These are phyloP conservation scores for Alternaria angustiovoidea DNA, from an alignment of 2,329 filamentous ascomycete species.

Conservation along the genomic window DNA sequence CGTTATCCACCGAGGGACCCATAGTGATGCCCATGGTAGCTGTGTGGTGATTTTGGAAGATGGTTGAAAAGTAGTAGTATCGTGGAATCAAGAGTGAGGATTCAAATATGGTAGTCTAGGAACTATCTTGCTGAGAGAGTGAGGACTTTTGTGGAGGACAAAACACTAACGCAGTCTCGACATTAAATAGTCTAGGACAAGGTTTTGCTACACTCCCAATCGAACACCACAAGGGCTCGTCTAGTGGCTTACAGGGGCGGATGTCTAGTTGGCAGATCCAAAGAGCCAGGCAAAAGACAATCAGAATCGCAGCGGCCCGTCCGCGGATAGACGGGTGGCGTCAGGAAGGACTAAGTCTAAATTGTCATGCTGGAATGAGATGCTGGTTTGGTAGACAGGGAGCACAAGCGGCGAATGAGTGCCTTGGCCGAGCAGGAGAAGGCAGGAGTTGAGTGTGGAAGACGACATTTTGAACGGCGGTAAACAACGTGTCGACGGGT, in stretches of 20 bases:
- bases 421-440: conserved; percentile 24
- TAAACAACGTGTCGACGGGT: conserved; percentile 41
- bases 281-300: conserved; percentile 34
- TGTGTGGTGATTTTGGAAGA: not conserved
- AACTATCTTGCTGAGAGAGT: not conserved
- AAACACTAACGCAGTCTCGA: conserved; percentile 30
- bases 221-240: not conserved
- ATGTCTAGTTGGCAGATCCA: conserved; percentile 37
- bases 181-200: conserved; percentile 39
- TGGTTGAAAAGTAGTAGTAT: not conserved
- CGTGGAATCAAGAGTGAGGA: not conserved
- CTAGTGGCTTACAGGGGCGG: conserved; percentile 29
- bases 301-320: conserved; percentile 46
- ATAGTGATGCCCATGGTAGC: conserved; percentile 11
- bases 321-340: conserved; percentile 47
- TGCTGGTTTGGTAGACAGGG: conserved; percentile 29
- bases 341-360: conserved; percentile 34
- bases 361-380: conserved; percentile 35
- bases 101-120: not conserved
- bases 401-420: conserved; percentile 28
- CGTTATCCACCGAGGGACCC: not conserved
- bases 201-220: conserved; percentile 14
- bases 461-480: conserved; percentile 12
- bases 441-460: conserved; percentile 15
- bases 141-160: conserved; percentile 12